Conservation (phyloP, 164 flowering plant genomes). For the Stephania cephalantha region DNA sequence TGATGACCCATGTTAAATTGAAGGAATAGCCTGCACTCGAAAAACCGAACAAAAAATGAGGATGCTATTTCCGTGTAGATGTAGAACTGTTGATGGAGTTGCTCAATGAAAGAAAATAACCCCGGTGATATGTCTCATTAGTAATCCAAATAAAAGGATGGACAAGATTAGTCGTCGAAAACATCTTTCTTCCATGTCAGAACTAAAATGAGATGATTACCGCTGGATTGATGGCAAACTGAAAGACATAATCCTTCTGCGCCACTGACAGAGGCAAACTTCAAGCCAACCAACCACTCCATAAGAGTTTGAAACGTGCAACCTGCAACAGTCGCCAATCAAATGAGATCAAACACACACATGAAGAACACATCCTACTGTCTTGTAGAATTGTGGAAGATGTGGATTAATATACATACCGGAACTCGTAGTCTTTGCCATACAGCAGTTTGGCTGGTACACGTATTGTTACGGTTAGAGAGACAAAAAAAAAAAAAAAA, state of each 20-base stretch:
- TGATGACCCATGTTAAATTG: conserved; percentile 52
- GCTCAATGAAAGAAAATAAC: not conserved
- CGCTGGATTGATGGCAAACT: conserved; percentile 65
- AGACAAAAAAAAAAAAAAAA: too few species aligned
- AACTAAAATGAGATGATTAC: conserved; percentile 25
- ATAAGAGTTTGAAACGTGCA: conserved; percentile 55
- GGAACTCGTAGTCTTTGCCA: conserved; percentile 7
- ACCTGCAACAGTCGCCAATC: conserved; percentile 31
- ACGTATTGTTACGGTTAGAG: conserved; percentile 19
- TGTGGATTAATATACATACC: not conserved
- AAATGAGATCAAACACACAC: conserved; percentile 5
- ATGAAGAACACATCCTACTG: not conserved
- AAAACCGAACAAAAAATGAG: not conserved
- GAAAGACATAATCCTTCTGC: conserved; percentile 36
- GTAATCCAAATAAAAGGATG: not conserved
- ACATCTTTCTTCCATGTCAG: not conserved
- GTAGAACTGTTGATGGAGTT: not conserved
- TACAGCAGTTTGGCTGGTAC: conserved; percentile 11
- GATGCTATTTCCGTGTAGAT: not conserved
- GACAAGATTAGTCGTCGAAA: not conserved
- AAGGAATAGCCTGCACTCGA: conserved; percentile 66
- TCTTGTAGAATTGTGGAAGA: conserved; percentile 10
- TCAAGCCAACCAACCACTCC: conserved; percentile 64
- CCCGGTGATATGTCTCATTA: not conserved
- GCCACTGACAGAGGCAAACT: conserved; percentile 34